Evolutionary conservation across 306 rosid species (phyloP).

Genomic region (Sicyos edulis): DNA sequence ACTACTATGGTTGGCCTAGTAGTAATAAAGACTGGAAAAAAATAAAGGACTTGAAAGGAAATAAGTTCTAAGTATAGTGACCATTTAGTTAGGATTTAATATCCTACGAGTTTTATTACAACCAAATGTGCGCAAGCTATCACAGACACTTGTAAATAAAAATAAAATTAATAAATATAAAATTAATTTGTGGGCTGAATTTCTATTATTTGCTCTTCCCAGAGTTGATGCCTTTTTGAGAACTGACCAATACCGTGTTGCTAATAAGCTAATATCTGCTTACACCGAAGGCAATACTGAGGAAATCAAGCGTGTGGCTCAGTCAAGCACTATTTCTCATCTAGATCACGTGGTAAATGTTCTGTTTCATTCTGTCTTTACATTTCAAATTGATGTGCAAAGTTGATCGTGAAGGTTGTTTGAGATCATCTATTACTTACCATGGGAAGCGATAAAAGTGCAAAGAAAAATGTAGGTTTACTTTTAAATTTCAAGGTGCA

Average conservation of each 20-base stretch:
- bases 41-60: no score
- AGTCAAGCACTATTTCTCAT: constrained; percentile 60
- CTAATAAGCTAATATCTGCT: constrained; percentile 72
- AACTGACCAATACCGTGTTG: constrained; percentile 71
- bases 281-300: constrained; percentile 71
- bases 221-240: constrained; percentile 78
- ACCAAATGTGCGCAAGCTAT: no score
- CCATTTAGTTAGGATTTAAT: not conserved
- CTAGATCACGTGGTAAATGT: constrained; percentile 73
- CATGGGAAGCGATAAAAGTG: no score
- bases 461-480: no score
- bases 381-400: no score
- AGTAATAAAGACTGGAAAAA: no score
- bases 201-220: constrained; percentile 10
- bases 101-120: not conserved
- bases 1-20: no score
- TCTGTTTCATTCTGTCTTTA: not conserved
- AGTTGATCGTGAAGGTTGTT: no score
- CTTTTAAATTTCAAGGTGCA: not conserved
- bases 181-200: not conserved
- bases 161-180: not conserved
- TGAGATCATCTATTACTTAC: no score
- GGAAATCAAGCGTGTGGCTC: constrained; percentile 72
- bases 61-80: not conserved
- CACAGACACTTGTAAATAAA: no score